These are phyloP conservation scores for Collariella sp. DNA, from an alignment of 495 filamentous ascomycete genomes.

Conservation along the genomic window DNA sequence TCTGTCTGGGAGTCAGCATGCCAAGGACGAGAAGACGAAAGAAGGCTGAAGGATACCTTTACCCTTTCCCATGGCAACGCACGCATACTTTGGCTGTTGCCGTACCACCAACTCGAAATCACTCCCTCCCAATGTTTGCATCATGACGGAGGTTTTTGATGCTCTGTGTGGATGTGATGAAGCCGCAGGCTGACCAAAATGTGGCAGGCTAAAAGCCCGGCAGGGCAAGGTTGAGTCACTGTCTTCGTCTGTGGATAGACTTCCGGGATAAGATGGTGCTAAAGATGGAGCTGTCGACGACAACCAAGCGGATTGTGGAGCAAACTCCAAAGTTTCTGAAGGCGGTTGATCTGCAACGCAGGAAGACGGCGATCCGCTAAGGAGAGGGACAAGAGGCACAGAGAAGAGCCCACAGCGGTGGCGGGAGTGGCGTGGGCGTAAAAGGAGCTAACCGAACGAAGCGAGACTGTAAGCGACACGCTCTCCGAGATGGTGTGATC, in stretches of 20 bases:
- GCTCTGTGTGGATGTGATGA: not conserved
- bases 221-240: too few species aligned
- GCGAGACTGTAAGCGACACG: not conserved
- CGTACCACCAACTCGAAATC: constrained; percentile 48
- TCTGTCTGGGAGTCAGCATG: constrained; percentile 45
- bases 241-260: too few species aligned
- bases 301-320: not conserved
- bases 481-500: not conserved
- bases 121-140: constrained; percentile 5
- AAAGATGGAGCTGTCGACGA: too few species aligned
- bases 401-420: not conserved
- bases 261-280: too few species aligned
- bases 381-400: not conserved
- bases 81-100: constrained; percentile 58
- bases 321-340: not conserved
- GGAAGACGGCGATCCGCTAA: not conserved
- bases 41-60: constrained; percentile 38
- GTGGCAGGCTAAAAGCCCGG: too few species aligned
- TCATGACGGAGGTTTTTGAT: constrained; percentile 4
- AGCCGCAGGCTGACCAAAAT: too few species aligned
- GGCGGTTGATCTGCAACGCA: not conserved
- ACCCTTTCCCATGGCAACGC: constrained; percentile 65
- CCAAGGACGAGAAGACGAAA: not conserved
- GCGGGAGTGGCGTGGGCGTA: not conserved
- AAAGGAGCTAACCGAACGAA: constrained; percentile 2